phyloP scores from a whole-genome alignment of 805 yeast species.

The Ascoidea rubescens region DNA sequence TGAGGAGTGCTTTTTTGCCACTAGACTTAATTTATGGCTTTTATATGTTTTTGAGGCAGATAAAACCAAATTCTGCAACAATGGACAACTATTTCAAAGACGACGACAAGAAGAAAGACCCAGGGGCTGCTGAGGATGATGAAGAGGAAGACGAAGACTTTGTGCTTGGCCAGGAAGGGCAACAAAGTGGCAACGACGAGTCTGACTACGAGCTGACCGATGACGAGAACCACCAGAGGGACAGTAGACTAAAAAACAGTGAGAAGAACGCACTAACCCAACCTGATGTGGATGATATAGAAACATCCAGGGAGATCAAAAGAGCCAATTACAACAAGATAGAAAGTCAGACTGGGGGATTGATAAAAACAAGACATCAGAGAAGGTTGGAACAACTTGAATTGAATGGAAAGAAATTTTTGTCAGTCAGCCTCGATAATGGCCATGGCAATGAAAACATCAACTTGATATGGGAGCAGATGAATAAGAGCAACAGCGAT shows the following conservation, averaged over 20 bases:
- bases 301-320: slow-evolving; percentile 11
- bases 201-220: too few species aligned
- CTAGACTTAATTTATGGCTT: too few species aligned
- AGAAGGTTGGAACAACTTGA: slow-evolving; percentile 25
- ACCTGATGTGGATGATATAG: neutral
- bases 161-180: neutral
- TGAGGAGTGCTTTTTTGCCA: too few species aligned
- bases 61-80: too few species aligned
- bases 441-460: slow-evolving; percentile 19
- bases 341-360: slow-evolving; percentile 45
- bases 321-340: slow-evolving; percentile 33
- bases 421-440: slow-evolving; percentile 12
- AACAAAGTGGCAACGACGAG: too few species aligned
- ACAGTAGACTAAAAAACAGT: too few species aligned
- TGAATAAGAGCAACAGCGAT: slow-evolving; percentile 23
- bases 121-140: neutral
- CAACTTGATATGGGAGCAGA: slow-evolving; percentile 38
- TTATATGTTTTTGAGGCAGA: too few species aligned
- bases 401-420: slow-evolving; percentile 17
- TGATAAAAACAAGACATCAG: slow-evolving; percentile 59
- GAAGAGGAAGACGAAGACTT: neutral
- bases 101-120: neutral
- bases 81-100: too few species aligned
- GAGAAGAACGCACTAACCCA: neutral
- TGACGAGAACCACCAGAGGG: too few species aligned